Base-by-base conservation (phyloP, 1,284 basidiomycete species). In the Peniophora sp. region DNA sequence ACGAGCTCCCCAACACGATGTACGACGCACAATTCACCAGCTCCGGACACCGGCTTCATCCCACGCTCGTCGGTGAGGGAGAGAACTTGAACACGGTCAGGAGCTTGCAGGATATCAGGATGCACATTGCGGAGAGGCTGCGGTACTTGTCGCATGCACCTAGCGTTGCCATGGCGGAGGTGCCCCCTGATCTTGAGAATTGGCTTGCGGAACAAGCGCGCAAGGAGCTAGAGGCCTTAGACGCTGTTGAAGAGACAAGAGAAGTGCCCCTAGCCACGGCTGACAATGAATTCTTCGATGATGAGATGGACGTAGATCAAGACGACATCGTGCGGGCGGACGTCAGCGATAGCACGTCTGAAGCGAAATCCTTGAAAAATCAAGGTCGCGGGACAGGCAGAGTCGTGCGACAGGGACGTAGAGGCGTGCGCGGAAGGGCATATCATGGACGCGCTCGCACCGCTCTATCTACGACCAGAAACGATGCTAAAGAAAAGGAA, bases 21-120 rank as follows among this genome's bases (percentile, higher is more conserved):
- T 99, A 97, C 68, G 91, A 97, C 63, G 79, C 88, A 2, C 98
- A 95, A 69, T 99, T 98, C 68, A 83, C 83, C 10, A 93, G 96
- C 53, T 85, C 85, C 0, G 79, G 94, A 39, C 96, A 91, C 79
- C 88, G 89, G 56, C 78, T 99, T 0, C 96, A 98, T 59, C 94
- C 96, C 3, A 91, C 92, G 2, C 74, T 98, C n/a, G 92, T 90
- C 0, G 88, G 89, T 1, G 84, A 87, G 50, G 90, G 97, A 53
- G 93, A 97, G 60, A 98, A 99, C 65, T 84, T 89, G 63, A 99
- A 99, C 63, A 84, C 91, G 0, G 74, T 84, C 0, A 79, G 83
- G 8, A 84, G 83, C 3, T 70, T 99, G 27, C 92, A 97, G 63
- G 82, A 87, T 52, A 95, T 98, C 58, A 85, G 89, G 17, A 77